These are phyloP conservation scores for Epicoccum sorghinum DNA, from an alignment of 2,329 filamentous ascomycete species.

Conservation along the genomic window DNA sequence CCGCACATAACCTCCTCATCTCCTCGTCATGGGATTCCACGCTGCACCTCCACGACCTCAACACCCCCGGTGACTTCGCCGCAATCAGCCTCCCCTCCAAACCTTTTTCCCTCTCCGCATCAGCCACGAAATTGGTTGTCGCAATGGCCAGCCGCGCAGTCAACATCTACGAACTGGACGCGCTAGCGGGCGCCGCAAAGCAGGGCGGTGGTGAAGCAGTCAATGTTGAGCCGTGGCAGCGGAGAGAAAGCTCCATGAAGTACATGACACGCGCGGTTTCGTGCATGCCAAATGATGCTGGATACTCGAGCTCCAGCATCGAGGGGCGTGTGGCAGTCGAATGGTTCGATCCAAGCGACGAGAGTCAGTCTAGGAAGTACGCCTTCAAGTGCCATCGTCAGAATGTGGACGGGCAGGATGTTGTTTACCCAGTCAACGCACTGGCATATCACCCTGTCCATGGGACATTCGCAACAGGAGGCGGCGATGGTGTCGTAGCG, in stretches of 20 bases:
- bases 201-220: slow-evolving; percentile 37
- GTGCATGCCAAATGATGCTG: slow-evolving; percentile 95
- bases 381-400: slow-evolving; percentile 98
- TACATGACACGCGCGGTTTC: slow-evolving; percentile 93
- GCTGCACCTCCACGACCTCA: slow-evolving; percentile 79
- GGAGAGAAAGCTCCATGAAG: slow-evolving; percentile 90
- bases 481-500: slow-evolving; percentile 89
- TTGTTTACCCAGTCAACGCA: slow-evolving; percentile 91
- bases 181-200: slow-evolving; percentile 57
- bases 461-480: slow-evolving; percentile 87
- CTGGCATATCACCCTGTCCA: slow-evolving; percentile 83
- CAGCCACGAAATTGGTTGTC: slow-evolving; percentile 86
- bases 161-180: slow-evolving; percentile 87
- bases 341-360: slow-evolving; percentile 90
- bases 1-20: slow-evolving; percentile 76
- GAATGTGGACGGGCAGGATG: slow-evolving; percentile 70
- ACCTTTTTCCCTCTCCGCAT: slow-evolving; percentile 81
- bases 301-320: slow-evolving; percentile 90
- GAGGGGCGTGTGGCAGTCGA: slow-evolving; percentile 96
- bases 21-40: slow-evolving; percentile 94
- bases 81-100: slow-evolving; percentile 79
- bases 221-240: slow-evolving; percentile 82
- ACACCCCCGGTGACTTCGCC: slow-evolving; percentile 61
- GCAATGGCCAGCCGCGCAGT: slow-evolving; percentile 95
- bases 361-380: slow-evolving; percentile 91